Base-by-base conservation (phyloP, 805 yeast species). In the Candida golubevii region DNA sequence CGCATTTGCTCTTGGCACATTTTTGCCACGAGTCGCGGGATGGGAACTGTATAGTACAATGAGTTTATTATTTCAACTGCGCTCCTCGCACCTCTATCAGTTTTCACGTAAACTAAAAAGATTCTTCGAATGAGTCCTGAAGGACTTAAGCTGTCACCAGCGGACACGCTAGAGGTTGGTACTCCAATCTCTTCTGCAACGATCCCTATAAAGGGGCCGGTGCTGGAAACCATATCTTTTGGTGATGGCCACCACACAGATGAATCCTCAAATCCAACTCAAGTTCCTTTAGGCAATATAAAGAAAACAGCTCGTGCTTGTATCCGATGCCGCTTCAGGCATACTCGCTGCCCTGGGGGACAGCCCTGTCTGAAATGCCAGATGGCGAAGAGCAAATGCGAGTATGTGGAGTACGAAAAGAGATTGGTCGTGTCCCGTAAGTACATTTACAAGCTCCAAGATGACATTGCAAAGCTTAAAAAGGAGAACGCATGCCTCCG, bases 331-430 rank as follows among this genome's bases (percentile, higher is more conserved):
- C 70, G 91, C 29, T 74, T 78, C 38, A 71, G 88, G 42, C 93
- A 85, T 61, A 79, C 83, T 35, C 77, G 84, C 49, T 85, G 93
- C 57, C 88, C 88, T 11, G 89, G 89, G 1, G 88, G 87, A 1
- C 77, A 81, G 38, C 88, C 89, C 0, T 85, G 93, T 59, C 61
- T 67, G 40, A 80, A 80, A 55, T 85, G 93, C 58, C 62, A 61
- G 11, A 58, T 71, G 39, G 78, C 83, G 12, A 74, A 71, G 39
- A 66, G 79, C 4, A 69, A 71, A 18, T 85, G 93, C 65, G 88
- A 83, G 54, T 85, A 83, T 52, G 74, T 78, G 14, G 88, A 82
- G 56, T 86, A 83, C 8, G 85, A 83, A 40, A 82, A 78, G 65
- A 83, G 85, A 54, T 72, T 85, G 10, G 86, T 83, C 27, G 84